These are phyloP conservation scores for Pseudomonodictys pantanalensis DNA, from an alignment of 495 filamentous ascomycete species.

Conservation along the genomic window DNA sequence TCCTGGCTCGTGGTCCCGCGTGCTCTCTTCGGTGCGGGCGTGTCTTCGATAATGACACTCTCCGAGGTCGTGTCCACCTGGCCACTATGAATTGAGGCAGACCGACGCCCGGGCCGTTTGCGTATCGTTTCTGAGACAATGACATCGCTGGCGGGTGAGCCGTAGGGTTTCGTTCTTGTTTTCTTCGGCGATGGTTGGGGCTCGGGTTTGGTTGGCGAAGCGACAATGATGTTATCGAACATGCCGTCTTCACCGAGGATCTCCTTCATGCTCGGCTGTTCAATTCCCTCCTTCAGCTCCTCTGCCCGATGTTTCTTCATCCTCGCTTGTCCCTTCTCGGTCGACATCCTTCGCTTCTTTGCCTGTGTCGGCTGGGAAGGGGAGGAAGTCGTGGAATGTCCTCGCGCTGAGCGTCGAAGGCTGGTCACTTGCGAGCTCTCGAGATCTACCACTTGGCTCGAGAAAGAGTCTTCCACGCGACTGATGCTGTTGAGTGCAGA, in stretches of 20 bases:
- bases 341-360: slow-evolving; percentile 35
- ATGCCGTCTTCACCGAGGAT: slow-evolving; percentile 28
- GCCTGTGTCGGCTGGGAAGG: neutral
- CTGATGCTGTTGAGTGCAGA: slow-evolving; percentile 20
- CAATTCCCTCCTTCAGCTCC: too few species aligned
- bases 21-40: slow-evolving; percentile 30
- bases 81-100: slow-evolving; percentile 24
- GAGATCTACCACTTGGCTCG: neutral
- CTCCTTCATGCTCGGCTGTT: too few species aligned
- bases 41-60: slow-evolving; percentile 29
- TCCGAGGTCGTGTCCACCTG: slow-evolving; percentile 22
- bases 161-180: neutral
- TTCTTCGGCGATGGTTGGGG: neutral
- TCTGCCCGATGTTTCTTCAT: too few species aligned
- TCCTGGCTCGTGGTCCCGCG: slow-evolving; percentile 25
- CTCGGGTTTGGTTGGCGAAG: neutral
- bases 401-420: slow-evolving; percentile 11
- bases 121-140: slow-evolving; percentile 14
- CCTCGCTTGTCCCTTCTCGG: too few species aligned
- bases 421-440: neutral
- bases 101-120: slow-evolving; percentile 22
- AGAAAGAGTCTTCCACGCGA: slow-evolving; percentile 25
- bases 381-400: neutral
- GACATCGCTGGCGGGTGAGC: neutral
- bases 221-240: slow-evolving; percentile 37